phyloP scores from a whole-genome alignment of 1,284 basidiomycete species.

The Acaromyces ingoldii region DNA sequence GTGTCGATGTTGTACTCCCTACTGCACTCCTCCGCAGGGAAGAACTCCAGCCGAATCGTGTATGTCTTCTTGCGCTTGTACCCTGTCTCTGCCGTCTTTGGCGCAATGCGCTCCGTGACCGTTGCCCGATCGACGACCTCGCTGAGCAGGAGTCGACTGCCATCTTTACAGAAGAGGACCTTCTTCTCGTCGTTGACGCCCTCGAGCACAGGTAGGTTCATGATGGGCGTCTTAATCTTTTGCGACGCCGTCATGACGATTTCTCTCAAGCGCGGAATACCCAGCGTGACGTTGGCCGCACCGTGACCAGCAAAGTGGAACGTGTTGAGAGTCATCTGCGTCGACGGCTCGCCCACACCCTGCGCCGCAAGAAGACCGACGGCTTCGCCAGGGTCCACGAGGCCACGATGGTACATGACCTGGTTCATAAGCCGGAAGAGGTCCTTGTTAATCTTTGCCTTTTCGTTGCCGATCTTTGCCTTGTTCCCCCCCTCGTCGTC shows the following conservation, averaged over 20 bases:
- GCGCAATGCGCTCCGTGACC: slow-evolving; percentile 73
- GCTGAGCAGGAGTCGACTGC: slow-evolving; percentile 77
- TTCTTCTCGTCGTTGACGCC: slow-evolving; percentile 52
- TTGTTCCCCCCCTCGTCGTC: slow-evolving; percentile 10
- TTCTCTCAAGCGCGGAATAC: slow-evolving; percentile 96
- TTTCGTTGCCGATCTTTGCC: slow-evolving; percentile 55
- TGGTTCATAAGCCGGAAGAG: slow-evolving; percentile 45
- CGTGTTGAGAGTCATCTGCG: slow-evolving; percentile 99
- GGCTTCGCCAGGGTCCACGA: slow-evolving; percentile 95
- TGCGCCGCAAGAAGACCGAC: slow-evolving; percentile 97
- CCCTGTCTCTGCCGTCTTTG: slow-evolving; percentile 59
- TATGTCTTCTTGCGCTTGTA: slow-evolving; percentile 70
- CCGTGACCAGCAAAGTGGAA: slow-evolving; percentile 98
- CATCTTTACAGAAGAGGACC: slow-evolving; percentile 81
- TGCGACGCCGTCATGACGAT: slow-evolving; percentile 99
- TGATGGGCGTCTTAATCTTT: slow-evolving; percentile 97
- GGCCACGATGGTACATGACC: slow-evolving; percentile 50
- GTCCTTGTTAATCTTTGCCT: slow-evolving; percentile 46
- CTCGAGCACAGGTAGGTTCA: slow-evolving; percentile 66
- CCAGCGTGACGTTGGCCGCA: slow-evolving; percentile 97
- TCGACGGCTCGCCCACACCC: slow-evolving; percentile 98
- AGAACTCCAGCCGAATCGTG: slow-evolving; percentile 77
- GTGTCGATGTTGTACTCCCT: slow-evolving; percentile 78
- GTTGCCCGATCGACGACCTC: slow-evolving; percentile 80
- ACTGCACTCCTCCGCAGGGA: slow-evolving; percentile 76